Percentiles rank a stretch among this genome's conserved stretches.
phyloP scores from a whole-genome alignment of 2,329 filamentous ascomycete species.

The Botryosphaeria dothidea region DNA sequence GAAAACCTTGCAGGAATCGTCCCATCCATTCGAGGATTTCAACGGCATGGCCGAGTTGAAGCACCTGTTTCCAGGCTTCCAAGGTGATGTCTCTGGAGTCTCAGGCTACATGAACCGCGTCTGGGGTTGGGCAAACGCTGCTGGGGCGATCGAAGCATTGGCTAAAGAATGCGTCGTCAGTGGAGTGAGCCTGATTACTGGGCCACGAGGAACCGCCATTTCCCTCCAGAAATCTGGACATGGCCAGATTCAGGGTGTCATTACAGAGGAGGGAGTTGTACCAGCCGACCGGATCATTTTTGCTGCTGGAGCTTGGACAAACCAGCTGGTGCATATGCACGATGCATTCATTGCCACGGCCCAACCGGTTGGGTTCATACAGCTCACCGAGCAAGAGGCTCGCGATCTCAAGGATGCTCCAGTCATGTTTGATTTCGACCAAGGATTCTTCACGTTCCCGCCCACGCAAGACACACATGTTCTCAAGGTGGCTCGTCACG shows the following conservation, averaged over 20 bases:
- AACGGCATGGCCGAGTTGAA: background rate
- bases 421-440: slow-evolving; percentile 29
- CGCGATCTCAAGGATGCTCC: slow-evolving; percentile 11
- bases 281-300: slow-evolving; percentile 28
- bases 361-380: slow-evolving; percentile 22
- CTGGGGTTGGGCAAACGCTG: slow-evolving; percentile 26
- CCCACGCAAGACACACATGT: slow-evolving; percentile 50
- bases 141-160: slow-evolving; percentile 21
- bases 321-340: slow-evolving; percentile 20
- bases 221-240: slow-evolving; percentile 6
- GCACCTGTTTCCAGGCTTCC: background rate
- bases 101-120: slow-evolving; percentile 22
- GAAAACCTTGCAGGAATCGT: background rate
- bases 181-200: slow-evolving; percentile 21
- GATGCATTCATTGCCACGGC: slow-evolving; percentile 21
- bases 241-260: slow-evolving; percentile 14
- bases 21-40: background rate
- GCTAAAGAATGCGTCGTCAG: slow-evolving; percentile 17
- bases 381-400: slow-evolving; percentile 17
- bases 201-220: slow-evolving; percentile 16
- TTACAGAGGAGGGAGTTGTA: slow-evolving; percentile 15
- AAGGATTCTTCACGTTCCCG: slow-evolving; percentile 58
- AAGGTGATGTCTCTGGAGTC: background rate
- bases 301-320: slow-evolving; percentile 31
- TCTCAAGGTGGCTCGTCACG: slow-evolving; percentile 72